Base-by-base conservation (phyloP, 495 filamentous ascomycete species). In the Aspergillus asperescens region DNA sequence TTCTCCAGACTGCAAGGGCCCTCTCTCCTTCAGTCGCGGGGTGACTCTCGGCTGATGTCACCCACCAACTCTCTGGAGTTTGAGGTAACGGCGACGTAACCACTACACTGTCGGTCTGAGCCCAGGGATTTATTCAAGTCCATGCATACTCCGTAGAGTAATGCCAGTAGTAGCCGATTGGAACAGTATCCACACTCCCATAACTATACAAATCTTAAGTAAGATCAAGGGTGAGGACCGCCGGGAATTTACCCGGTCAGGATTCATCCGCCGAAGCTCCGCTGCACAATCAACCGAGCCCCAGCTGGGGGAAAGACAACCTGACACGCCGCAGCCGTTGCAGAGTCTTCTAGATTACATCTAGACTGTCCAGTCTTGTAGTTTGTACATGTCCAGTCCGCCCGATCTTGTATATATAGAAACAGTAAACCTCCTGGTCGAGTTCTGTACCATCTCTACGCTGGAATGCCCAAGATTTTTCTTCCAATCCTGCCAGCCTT, bases 201-300 rank as follows among this genome's bases (percentile, higher is more conserved):
- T n/a, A n/a, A n/a, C n/a, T n/a, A n/a, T n/a, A n/a, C n/a, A n/a
- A n/a, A n/a, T n/a, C n/a, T n/a, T n/a, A n/a, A n/a, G n/a, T n/a
- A n/a, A n/a, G n/a, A n/a, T n/a, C n/a, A n/a, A n/a, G n/a, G n/a
- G n/a, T n/a, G n/a, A n/a, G n/a, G n/a, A n/a, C n/a, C 50, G 38
- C 57, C 57, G 61, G 57, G 51, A 60, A 60, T 58, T 63, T 60
- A n/a, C 32, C 32, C 16, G 39, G 53, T 38, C 53, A 46, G 38
- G 47, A 51, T 9, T 7, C 32, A 15, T 35, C 32, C 32, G 16
- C 32, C 32, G 29, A 6, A 35, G 16, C 13, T 23, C 44, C 35
- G 22, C 45, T 12, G 45, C 20, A 20, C 29, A 49, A 13, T 47
- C 29, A 57, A 38, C 25, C 34, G 34, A 48, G 42, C 25, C 13